Evolutionary conservation across 2,329 filamentous ascomycete species (phyloP), one percentile per base, ranked within the genome.

Genomic region (Scedosporium boydii): DNA sequence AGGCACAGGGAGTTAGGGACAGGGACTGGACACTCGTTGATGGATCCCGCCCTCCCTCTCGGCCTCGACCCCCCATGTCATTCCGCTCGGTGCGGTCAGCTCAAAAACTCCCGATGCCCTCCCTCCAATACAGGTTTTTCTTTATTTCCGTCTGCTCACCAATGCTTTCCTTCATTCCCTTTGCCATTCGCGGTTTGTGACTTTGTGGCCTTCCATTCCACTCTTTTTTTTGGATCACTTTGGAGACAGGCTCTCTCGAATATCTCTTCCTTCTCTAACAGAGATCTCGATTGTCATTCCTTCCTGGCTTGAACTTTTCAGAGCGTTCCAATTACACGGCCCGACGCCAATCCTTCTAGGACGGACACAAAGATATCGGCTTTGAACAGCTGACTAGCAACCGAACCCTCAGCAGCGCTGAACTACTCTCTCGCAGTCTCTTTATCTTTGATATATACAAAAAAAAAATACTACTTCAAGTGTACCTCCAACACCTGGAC

Each of bases 401-500:
- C 44, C 18, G n/a, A 48, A n/a, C 44, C 18, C 44, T 48, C 44
- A 48, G 18, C 18, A 48, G 44, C 9, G 44, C 18, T 21, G 44
- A 48, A n/a, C 14, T 48, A n/a, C 44, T 26, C 23, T 26, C 23
- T 10, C 48, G 26, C 51, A 27, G 48, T 55, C 48, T 55, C 21
- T 55, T 55, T 6, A 27, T 34, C 23, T 58, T n/a, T 51, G 7
- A 18, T 51, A 23, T 18, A 51, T 18, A 51, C 14, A 58, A 58
- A 4, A 59, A 4, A 59, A 62, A 65, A 66, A 61, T 57, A 66
- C 56, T 62, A 63, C 62, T 38, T 38, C 34, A 12, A 38, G 34
- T 12, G 34, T 38, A 38, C 34, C 34, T 38, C 34, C 34, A 38
- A 38, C 34, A 38, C 34, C 34, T 38, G 34, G 34, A 63, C 68